Evolutionary conservation across 352 stramenopile genomes (phyloP), one percentile per base, ranked within the genome.

Genomic region (Globisporangium orthogonon): DNA sequence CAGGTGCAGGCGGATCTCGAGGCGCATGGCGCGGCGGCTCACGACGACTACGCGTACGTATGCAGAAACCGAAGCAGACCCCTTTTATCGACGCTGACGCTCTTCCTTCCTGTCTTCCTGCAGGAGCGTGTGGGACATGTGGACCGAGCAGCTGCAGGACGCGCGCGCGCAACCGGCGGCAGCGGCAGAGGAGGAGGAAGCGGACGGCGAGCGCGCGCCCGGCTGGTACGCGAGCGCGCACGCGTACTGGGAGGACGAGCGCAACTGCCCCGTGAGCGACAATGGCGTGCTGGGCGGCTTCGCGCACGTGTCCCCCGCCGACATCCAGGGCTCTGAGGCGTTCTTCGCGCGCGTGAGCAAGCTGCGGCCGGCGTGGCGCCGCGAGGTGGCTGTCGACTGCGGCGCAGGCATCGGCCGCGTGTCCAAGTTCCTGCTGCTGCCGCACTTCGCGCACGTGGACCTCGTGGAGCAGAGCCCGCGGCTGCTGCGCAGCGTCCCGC

Each of bases 381-480:
- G 74, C 39, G 66, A 76, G 7, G 29, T 69, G 11, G 72, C 75
- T 0, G 73, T 78, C 40, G 90, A 97, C 63, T 97, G 89, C 40
- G 90, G 89, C 40, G 85, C 87, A 7, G 94, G 94, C 56, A 98
- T 99, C 63, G 96, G 96, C 4, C 83, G 96, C 48, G 94, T 98
- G 45, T 94, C 86, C 23, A 98, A 98, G 70, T 73, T 94, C 52
- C 63, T 99, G 46, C 71, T 99, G 7, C 62, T 98, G 28, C 86
- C 87, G 7, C 78, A 88, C 55, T 95, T 97, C 47, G 55, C 79
- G 28, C 71, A 74, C 39, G 96, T 97, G 54, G 94, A 98, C 54
- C 68, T 98, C 29, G 78, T 99, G 15, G 96, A 98, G 68, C 93
- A 97, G 63, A 98, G 94, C 61, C 76, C 82, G 50, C 83, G 93